Conservation (phyloP, 495 filamentous ascomycete genomes). For the Penicillium cosmopolitanum region DNA sequence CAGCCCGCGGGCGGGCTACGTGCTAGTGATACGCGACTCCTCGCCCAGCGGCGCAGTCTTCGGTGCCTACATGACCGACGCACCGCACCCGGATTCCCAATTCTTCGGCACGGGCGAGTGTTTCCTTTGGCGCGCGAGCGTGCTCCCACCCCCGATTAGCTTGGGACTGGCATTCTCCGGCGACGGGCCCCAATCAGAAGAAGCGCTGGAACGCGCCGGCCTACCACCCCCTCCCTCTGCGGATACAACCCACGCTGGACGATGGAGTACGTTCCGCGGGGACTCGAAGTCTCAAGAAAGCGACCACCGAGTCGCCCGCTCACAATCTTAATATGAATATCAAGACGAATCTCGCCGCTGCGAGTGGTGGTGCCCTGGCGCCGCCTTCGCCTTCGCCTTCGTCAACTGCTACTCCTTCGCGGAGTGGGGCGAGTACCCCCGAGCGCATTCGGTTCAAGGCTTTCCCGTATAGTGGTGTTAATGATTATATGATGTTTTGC, state of each 20-base stretch:
- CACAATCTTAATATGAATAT: constrained; percentile 35
- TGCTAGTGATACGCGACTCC: constrained; percentile 80
- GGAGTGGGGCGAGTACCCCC: constrained; percentile 51
- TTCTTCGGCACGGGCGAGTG: constrained; percentile 98
- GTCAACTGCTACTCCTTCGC: constrained; percentile 23
- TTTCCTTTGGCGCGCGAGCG: constrained; percentile 90
- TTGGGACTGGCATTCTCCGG: constrained; percentile 51
- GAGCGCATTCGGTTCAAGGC: constrained; percentile 90
- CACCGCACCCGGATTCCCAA: constrained; percentile 74
- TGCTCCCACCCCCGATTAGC: constrained; percentile 50
- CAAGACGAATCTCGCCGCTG: constrained; percentile 32
- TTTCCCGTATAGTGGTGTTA: constrained; percentile 92
- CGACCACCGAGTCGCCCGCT: constrained; percentile 20
- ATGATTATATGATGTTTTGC: constrained; percentile 96
- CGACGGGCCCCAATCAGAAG: constrained; percentile 37
- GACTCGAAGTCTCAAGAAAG: constrained; percentile 31
- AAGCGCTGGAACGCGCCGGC: constrained; percentile 43
- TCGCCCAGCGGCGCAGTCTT: constrained; percentile 67
- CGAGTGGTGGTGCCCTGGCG: constrained; percentile 33
- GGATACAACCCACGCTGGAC: constrained; percentile 70
- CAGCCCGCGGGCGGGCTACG: constrained; percentile 78
- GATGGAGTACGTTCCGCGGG: constrained; percentile 67
- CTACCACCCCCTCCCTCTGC: constrained; percentile 74
- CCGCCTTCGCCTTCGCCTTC: constrained; percentile 34
- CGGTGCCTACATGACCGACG: constrained; percentile 91